Evolutionary conservation across 768 basidiomycete genomes (phyloP).

Genomic region (Flagelloscypha sp.): DNA sequence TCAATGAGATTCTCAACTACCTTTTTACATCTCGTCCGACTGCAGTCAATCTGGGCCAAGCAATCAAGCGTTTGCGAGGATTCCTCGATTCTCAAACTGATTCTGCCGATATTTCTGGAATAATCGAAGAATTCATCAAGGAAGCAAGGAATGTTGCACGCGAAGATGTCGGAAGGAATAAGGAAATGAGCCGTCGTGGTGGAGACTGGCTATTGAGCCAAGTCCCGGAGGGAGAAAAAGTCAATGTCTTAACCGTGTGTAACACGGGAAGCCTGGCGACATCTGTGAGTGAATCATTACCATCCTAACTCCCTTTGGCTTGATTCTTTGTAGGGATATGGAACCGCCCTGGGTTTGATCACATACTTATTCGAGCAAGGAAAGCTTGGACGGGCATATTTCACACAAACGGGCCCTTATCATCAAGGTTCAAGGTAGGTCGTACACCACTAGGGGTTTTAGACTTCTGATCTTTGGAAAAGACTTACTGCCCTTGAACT

Average conservation of each 20-base stretch:
- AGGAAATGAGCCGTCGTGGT: conserved; percentile 75
- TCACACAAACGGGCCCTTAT: conserved; percentile 90
- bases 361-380: conserved; percentile 77
- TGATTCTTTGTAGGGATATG: conserved; percentile 66
- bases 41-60: conserved; percentile 89
- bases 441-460: too few species aligned
- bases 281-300: conserved; percentile 46
- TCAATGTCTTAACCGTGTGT: conserved; percentile 90
- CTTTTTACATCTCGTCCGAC: conserved; percentile 89
- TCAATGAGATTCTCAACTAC: conserved; percentile 56
- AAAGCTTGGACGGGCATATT: conserved; percentile 77
- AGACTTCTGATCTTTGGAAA: conserved; percentile 3
- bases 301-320: background rate
- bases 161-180: conserved; percentile 85
- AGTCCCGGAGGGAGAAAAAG: conserved; percentile 34
- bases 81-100: conserved; percentile 40
- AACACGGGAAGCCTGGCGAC: conserved; percentile 97
- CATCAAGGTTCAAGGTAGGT: conserved; percentile 80
- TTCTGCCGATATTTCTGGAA: conserved; percentile 33
- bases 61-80: conserved; percentile 61
- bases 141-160: conserved; percentile 70
- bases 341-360: conserved; percentile 90
- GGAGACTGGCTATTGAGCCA: conserved; percentile 74
- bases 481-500: conserved; percentile 90
- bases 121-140: conserved; percentile 54